phyloP scores from a whole-genome alignment of 495 filamentous ascomycete genomes.

The Cercophora newfieldiana region DNA sequence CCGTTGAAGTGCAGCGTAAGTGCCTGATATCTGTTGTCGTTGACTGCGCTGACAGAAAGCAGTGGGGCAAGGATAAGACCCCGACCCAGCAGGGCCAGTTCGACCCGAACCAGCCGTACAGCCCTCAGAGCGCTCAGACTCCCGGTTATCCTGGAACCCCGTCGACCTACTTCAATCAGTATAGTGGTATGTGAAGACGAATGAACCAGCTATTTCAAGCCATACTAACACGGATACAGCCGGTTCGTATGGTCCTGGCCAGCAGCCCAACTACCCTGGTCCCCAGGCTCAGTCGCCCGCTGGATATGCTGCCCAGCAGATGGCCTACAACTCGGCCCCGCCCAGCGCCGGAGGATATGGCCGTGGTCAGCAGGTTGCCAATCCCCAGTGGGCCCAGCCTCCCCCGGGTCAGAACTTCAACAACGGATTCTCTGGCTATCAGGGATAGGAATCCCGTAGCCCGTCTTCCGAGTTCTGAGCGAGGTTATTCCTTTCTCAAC shows the following conservation, averaged over 20 bases:
- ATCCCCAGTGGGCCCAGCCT: constrained; percentile 71
- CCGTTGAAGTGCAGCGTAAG: constrained; percentile 94
- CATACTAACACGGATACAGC: constrained; percentile 29
- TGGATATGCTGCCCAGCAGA: constrained; percentile 62
- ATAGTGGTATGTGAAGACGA: constrained; percentile 65
- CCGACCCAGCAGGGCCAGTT: constrained; percentile 76
- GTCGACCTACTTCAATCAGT: constrained; percentile 90
- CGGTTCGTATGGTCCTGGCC: constrained; percentile 51
- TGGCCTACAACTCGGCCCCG: constrained; percentile 57
- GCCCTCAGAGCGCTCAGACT: constrained; percentile 59
- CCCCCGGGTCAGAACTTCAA: constrained; percentile 57
- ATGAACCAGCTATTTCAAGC: constrained; percentile 25
- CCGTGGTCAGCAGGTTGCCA: constrained; percentile 73
- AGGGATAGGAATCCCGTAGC: constrained; percentile 43
- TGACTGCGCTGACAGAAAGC: constrained; percentile 32
- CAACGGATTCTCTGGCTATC: constrained; percentile 61
- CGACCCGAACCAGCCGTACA: constrained; percentile 78
- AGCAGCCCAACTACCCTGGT: constrained; percentile 52
- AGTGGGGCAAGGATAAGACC: constrained; percentile 99
- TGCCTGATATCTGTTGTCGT: background rate
- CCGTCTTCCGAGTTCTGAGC: background rate
- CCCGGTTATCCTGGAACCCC: constrained; percentile 69
- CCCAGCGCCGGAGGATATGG: constrained; percentile 79
- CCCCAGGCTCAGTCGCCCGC: constrained; percentile 60
- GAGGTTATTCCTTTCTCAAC: constrained; percentile 12